These are phyloP conservation scores for Lathyrus aphaca DNA, from an alignment of 306 rosid genomes.

Conservation along the genomic window DNA sequence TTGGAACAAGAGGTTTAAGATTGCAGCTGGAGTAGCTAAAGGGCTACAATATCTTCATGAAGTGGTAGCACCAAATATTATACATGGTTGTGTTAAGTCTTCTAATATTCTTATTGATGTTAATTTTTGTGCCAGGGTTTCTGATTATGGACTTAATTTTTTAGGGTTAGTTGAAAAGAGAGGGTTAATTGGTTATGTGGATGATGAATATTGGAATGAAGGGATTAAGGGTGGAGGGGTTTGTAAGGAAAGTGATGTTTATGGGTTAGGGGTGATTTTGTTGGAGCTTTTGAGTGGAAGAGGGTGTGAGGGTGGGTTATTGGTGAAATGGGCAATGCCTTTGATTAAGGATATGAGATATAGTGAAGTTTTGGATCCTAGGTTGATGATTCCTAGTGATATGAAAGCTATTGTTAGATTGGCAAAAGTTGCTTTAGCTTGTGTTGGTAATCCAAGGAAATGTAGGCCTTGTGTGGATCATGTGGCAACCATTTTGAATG, in stretches of 20 bases:
- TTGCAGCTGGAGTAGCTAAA: constrained; percentile 79
- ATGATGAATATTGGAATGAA: constrained; percentile 71
- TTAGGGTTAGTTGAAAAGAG: constrained; percentile 58
- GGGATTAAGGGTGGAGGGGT: constrained; percentile 39
- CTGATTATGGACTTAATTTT: constrained; percentile 73
- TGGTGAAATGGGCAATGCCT: constrained; percentile 82
- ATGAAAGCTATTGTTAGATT: constrained; percentile 56
- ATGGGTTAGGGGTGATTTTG: constrained; percentile 80
- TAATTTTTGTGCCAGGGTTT: constrained; percentile 56
- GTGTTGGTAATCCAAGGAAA: constrained; percentile 76
- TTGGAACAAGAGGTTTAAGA: constrained; percentile 63
- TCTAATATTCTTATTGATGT: constrained; percentile 71
- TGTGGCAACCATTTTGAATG: constrained; percentile 71
- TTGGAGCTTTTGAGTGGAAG: constrained; percentile 88
- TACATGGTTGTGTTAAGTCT: constrained; percentile 84
- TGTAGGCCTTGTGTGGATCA: constrained; percentile 76
- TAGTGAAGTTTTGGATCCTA: constrained; percentile 66
- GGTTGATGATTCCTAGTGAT: constrained; percentile 57
- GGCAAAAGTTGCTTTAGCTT: constrained; percentile 85
- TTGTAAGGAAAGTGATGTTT: constrained; percentile 79
- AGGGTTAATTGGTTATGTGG: constrained; percentile 64
- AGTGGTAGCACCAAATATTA: constrained; percentile 66
- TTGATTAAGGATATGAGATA: constrained; percentile 66
- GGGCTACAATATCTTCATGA: constrained; percentile 83
- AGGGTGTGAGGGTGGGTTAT: constrained; percentile 60